A percentile compares a stretch with the other conserved stretches of the same genome.
These are phyloP conservation scores for Aleurites moluccanus DNA, from an alignment of 441 rosid species.

Conservation along the genomic window DNA sequence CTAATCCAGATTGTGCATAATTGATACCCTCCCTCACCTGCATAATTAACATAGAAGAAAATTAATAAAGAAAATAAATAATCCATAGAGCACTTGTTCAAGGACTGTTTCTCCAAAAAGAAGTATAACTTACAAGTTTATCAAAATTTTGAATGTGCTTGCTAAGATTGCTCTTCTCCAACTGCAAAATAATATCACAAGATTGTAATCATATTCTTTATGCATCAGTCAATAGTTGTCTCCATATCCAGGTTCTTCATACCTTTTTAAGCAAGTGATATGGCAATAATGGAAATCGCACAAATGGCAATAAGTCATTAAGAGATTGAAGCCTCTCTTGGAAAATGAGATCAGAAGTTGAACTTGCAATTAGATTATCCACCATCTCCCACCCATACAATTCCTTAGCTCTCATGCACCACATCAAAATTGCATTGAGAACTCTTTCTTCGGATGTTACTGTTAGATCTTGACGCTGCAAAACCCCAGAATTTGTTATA, in stretches of 20 bases:
- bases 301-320: slow-evolving; percentile 58
- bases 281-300: slow-evolving; percentile 87
- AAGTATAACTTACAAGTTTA: slow-evolving; percentile 59
- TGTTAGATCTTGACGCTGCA: slow-evolving; percentile 93
- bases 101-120: slow-evolving; percentile 10
- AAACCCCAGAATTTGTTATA: slow-evolving; percentile 34
- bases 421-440: slow-evolving; percentile 86
- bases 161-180: slow-evolving; percentile 67
- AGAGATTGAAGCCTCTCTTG: slow-evolving; percentile 65
- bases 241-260: slow-evolving; percentile 18
- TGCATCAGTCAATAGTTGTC: slow-evolving; percentile 13
- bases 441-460: slow-evolving; percentile 94
- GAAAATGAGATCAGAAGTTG: slow-evolving; percentile 49
- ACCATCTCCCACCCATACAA: slow-evolving; percentile 68
- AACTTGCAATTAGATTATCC: slow-evolving; percentile 48
- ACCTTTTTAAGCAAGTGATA: slow-evolving; percentile 72
- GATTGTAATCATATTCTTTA: slow-evolving; percentile 11
- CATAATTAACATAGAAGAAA: slow-evolving; percentile 20
- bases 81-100: slow-evolving; percentile 2
- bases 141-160: slow-evolving; percentile 39
- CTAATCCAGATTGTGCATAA: slow-evolving; percentile 44
- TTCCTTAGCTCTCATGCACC: slow-evolving; percentile 77
- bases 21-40: slow-evolving; percentile 70
- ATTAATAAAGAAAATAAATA: not conserved
- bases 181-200: slow-evolving; percentile 52